Evolutionary conservation across 2,329 filamentous ascomycete species (phyloP).

Genomic region (Phoma sp.): DNA sequence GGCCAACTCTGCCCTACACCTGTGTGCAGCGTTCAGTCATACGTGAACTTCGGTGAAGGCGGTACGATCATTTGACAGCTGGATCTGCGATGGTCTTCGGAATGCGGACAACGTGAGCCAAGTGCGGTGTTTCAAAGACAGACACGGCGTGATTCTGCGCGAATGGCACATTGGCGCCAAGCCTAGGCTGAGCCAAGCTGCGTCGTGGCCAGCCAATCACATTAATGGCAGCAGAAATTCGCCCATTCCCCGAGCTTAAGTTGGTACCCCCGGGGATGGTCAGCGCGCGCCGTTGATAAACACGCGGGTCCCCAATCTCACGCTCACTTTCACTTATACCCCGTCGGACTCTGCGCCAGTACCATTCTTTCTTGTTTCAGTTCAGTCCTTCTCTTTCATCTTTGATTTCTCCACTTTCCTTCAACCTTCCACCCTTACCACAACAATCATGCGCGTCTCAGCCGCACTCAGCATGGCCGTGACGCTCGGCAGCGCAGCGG

Average conservation of each 20-base stretch:
- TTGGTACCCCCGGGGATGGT: slow-evolving; percentile 4
- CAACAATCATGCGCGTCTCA: slow-evolving; percentile 28
- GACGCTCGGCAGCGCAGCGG: slow-evolving; percentile 28
- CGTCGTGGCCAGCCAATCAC: slow-evolving; percentile 11
- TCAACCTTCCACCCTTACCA: slow-evolving; percentile 9
- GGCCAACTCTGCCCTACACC: neutral
- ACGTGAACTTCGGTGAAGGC: neutral
- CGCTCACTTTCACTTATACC: neutral
- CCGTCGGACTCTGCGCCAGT: neutral
- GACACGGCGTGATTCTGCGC: neutral
- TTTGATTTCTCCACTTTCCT: slow-evolving; percentile 12
- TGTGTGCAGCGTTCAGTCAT: neutral
- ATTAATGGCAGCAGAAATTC: neutral
- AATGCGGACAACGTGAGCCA: slow-evolving; percentile 1
- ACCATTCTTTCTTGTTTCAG: neutral
- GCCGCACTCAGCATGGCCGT: slow-evolving; percentile 31
- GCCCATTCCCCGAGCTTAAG: slow-evolving; percentile 6
- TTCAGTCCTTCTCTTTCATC: neutral
- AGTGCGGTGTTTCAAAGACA: slow-evolving; percentile 4
- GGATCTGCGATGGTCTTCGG: neutral
- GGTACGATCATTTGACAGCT: too few relatives aligned
- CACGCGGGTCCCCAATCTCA: slow-evolving; percentile 13
- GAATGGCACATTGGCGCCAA: slow-evolving; percentile 13
- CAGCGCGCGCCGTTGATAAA: slow-evolving; percentile 11
- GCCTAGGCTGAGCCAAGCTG: slow-evolving; percentile 8